These are phyloP conservation scores for Plectosphaerella sp. DNA, from an alignment of 2,329 filamentous ascomycete genomes.

Conservation along the genomic window DNA sequence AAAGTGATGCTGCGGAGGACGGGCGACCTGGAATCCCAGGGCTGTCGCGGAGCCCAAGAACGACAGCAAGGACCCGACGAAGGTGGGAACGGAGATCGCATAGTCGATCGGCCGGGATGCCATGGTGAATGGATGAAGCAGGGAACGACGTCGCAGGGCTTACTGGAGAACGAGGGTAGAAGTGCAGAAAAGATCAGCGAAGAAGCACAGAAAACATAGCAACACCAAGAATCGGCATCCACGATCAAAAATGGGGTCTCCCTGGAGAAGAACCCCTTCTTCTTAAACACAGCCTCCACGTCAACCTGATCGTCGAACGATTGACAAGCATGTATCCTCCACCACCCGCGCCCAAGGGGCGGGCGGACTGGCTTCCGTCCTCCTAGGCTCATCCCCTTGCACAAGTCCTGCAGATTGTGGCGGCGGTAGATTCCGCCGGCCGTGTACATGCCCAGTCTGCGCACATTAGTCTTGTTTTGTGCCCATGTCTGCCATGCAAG, in stretches of 20 bases:
- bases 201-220: background rate
- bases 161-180: background rate
- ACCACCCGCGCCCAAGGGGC: background rate
- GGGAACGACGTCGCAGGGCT: background rate
- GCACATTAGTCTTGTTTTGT: no score
- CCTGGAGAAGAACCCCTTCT: background rate
- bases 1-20: slow-evolving; percentile 14
- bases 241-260: background rate
- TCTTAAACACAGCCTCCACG: background rate
- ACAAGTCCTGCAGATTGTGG: background rate
- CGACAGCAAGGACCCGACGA: slow-evolving; percentile 7
- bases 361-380: background rate
- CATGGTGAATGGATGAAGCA: background rate
- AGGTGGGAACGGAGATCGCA: slow-evolving; percentile 7
- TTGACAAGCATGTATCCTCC: background rate
- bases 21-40: slow-evolving; percentile 6
- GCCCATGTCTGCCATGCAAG: no score
- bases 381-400: background rate
- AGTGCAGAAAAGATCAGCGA: background rate
- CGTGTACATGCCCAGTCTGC: background rate
- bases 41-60: slow-evolving; percentile 8
- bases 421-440: background rate
- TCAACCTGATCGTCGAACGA: background rate
- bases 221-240: background rate
- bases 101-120: slow-evolving; percentile 5